Evolutionary conservation across 805 yeast genomes (phyloP), one percentile per base, ranked within the genome.

Genomic region (Metschnikowia picachoensis): DNA sequence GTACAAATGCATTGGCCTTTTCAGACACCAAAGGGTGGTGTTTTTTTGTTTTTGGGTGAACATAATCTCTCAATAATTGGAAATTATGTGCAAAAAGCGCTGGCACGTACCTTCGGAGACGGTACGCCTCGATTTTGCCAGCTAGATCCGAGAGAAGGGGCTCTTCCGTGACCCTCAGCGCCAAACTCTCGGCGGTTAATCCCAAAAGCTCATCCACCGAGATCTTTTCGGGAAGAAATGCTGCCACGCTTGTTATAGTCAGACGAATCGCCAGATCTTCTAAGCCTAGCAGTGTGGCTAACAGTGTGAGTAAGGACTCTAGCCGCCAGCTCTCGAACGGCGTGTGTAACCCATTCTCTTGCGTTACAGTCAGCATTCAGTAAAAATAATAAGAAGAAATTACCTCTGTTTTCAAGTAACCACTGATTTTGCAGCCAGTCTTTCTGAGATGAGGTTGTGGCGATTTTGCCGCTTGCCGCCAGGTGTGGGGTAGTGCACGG

Each of bases 21-120:
- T 84, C 70, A 2, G 95, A 80, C 29, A 92, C 74, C 82, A 89
- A 75, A 9, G 94, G 89, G 30, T 44, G 48, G 3, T 44, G 39
- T 30, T 38, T 41, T 2, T 42, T 41, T 6, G 53, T 44, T 43
- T 49, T 42, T 15, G 51, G 51, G 39, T 48, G 44, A 1, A 35
- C 15, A 25, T 48, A 36, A 27, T 50, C 42, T 30, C 52, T 46
- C 32, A 65, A 48, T 13, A 52, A 29, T 8, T 35, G 37, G 14
- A 66, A 54, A 52, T 58, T 63, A 10, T 57, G 62, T 30, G 65
- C 50, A 36, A 71, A 71, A 14, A 58, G 40, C 2, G 44, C 37
- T 8, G 47, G 37, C 10, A 59, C 55, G 16, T 41, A 35, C 36
- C 53, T 48, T 38, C 60, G 67, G 35, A 70, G 39, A 32, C 60